These are phyloP conservation scores for Crithidia brevicula DNA, from an alignment of 208 protist genomes.

Conservation along the genomic window DNA sequence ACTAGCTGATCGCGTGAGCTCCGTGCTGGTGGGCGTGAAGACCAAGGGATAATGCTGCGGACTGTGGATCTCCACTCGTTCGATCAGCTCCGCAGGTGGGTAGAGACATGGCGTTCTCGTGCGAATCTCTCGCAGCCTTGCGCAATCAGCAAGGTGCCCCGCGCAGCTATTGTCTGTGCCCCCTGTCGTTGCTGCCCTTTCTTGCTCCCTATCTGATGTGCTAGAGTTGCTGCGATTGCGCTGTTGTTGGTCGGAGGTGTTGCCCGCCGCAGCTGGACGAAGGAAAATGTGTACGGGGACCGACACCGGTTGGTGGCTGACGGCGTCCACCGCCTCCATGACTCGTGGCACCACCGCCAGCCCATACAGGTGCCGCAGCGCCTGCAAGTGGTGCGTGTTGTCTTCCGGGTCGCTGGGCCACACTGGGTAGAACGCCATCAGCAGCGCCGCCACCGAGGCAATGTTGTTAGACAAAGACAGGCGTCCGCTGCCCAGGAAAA, in stretches of 20 bases:
- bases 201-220: background rate
- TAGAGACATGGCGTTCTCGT: constrained; percentile 78
- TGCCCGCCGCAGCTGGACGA: background rate
- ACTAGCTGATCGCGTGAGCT: constrained; percentile 18
- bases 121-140: constrained; percentile 46
- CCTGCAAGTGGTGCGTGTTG: constrained; percentile 92
- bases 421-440: constrained; percentile 94
- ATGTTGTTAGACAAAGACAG: constrained; percentile 88
- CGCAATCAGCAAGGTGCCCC: constrained; percentile 21
- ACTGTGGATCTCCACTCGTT: constrained; percentile 74
- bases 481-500: constrained; percentile 95
- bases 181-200: background rate
- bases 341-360: constrained; percentile 92
- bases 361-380: constrained; percentile 95
- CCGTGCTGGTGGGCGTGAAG: constrained; percentile 17
- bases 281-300: constrained; percentile 75
- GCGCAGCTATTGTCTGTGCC: too few species aligned
- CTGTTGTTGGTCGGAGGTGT: background rate
- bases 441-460: constrained; percentile 88
- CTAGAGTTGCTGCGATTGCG: background rate
- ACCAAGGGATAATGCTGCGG: constrained; percentile 65
- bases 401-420: constrained; percentile 90
- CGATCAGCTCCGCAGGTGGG: constrained; percentile 65
- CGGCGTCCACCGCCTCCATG: constrained; percentile 92
- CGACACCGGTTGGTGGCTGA: constrained; percentile 75